phyloP scores from a whole-genome alignment of 192 early-diverging fungal genomes.

The Allomyces arbusculus region DNA sequence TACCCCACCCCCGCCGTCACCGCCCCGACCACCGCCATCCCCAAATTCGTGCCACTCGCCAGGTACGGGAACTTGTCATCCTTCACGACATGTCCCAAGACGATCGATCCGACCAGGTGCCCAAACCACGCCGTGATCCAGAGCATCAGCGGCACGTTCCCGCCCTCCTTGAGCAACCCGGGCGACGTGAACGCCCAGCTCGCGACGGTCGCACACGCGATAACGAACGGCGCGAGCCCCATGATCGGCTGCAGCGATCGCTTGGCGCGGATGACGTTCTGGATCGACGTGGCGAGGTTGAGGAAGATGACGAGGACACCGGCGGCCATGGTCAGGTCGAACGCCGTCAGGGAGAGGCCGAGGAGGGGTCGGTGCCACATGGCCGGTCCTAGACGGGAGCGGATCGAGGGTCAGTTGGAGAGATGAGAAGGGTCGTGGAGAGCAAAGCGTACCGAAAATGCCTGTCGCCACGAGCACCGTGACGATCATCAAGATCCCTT shows the following conservation, averaged over 20 bases:
- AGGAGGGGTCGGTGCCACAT: too few species aligned
- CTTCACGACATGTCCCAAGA: neutral
- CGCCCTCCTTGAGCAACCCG: neutral
- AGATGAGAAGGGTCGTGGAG: too few species aligned
- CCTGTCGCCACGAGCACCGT: slow-evolving; percentile 40
- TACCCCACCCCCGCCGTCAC: neutral
- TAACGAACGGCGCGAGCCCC: too few species aligned
- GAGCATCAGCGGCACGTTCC: neutral
- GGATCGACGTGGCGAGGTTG: neutral
- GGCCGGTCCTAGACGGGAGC: too few species aligned
- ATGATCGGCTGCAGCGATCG: neutral
- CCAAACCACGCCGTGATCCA: neutral
- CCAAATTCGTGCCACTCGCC: neutral
- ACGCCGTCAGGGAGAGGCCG: neutral
- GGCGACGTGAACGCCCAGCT: too few species aligned
- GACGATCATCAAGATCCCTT: slow-evolving; percentile 57
- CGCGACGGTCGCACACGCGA: too few species aligned
- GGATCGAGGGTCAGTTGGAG: too few species aligned
- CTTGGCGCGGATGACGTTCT: neutral
- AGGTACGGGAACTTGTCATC: neutral
- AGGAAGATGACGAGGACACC: neutral
- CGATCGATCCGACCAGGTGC: neutral
- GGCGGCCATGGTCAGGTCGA: neutral
- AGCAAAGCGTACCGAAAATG: slow-evolving; percentile 23
- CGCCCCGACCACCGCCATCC: neutral